phyloP scores from a whole-genome alignment of 805 yeast species.

The Schizosaccharomyces octosporus region DNA sequence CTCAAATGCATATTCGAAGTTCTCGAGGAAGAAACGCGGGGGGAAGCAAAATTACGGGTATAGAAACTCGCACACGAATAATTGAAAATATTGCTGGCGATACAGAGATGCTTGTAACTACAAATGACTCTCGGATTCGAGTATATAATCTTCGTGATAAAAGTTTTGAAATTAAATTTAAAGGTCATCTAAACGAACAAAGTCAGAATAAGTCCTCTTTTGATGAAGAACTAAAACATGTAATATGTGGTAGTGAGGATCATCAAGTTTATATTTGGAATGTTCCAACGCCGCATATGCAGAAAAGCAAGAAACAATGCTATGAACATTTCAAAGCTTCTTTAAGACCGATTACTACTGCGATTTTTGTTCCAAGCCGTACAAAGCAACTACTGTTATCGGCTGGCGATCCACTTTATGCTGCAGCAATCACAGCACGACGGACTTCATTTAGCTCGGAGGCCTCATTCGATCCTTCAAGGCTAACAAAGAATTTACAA shows the following conservation, averaged over 20 bases:
- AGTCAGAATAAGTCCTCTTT: conserved; percentile 47
- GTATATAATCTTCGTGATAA: conserved; percentile 31
- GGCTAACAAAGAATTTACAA: background rate
- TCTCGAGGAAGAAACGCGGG: conserved; percentile 13
- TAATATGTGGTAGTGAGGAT: conserved; percentile 69
- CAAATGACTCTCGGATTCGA: conserved; percentile 62
- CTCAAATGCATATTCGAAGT: conserved; percentile 19
- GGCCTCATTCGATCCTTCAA: background rate
- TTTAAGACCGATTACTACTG: conserved; percentile 45
- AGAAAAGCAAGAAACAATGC: conserved; percentile 8
- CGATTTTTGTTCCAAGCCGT: conserved; percentile 49
- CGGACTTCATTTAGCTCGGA: conserved; percentile 4
- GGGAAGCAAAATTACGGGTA: conserved; percentile 53
- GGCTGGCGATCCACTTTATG: conserved; percentile 62
- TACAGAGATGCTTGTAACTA: conserved; percentile 31
- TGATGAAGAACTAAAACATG: conserved; percentile 30
- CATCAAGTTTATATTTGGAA: conserved; percentile 73
- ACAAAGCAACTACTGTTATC: conserved; percentile 40
- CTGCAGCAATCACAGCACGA: conserved; percentile 16
- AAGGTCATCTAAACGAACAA: conserved; percentile 46
- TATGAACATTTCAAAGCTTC: conserved; percentile 32
- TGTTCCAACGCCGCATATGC: conserved; percentile 10
- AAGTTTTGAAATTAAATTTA: conserved; percentile 38
- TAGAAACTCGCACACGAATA: conserved; percentile 18
- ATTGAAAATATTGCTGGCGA: conserved; percentile 13